Base-by-base conservation (phyloP, 2,329 filamentous ascomycete genomes). In the Byssothecium circinans region DNA sequence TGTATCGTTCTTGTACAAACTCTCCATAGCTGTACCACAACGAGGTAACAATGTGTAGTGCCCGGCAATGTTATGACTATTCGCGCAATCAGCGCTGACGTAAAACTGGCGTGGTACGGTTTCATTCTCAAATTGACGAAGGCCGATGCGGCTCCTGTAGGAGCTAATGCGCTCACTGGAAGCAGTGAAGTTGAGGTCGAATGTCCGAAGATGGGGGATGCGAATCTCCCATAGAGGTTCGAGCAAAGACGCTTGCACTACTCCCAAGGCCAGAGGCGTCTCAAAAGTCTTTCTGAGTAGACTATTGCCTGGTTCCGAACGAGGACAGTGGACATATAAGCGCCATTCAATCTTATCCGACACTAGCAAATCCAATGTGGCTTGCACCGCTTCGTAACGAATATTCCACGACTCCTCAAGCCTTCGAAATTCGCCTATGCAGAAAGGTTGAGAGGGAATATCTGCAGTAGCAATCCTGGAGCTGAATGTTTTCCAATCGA, bases 21-120 rank as follows among this genome's bases (percentile, higher is more conserved):
- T 77, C 14, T 75, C 72, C 18, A 68, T 75, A 0, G 83, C 77
- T 3, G 79, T 84, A 4, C 82, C 83, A 56, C 84, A 87, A 5
- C 79, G 65, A 10, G 74, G 76, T 1, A 82, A 67, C 8, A 77
- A 68, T 6, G 70, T 54, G 54, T 84, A 87, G 0, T 60, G 60
- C 2, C 84, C 84, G 2, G 60, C 62, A 10, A 85, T 61, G 34
- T 5, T 4, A 7, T 18, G 15, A 36, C 15, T 20, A 7, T n/a
- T n/a, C n/a, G n/a, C n/a, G n/a, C n/a, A n/a, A n/a, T 18, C 15
- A 19, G 34, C 8, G 15, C 19, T 11, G n/a, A n/a, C n/a, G 8
- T 18, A 47, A 2, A 47, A 2, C 1, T 61, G 49, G 4, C 67
- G 62, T 60, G 76, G 80, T 2, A 82, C 62, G 40, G 69, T 73